phyloP scores from a whole-genome alignment of 2,329 filamentous ascomycete genomes.

The Cladorrhinum sp. region DNA sequence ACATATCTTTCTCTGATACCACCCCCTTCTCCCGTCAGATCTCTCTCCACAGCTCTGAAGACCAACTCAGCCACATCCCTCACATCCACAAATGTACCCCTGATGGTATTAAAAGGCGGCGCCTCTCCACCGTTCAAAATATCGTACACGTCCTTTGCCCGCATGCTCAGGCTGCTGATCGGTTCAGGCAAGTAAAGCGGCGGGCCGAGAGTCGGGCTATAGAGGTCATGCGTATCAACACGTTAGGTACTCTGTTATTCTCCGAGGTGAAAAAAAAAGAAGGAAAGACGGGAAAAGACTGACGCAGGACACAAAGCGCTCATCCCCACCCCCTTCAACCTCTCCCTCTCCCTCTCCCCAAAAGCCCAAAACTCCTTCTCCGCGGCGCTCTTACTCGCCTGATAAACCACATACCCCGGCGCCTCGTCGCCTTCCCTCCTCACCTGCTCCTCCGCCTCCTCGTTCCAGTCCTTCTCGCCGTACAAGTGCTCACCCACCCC shows the following conservation, averaged over 20 bases:
- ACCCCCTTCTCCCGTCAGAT: not conserved
- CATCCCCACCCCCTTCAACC: constrained; percentile 13
- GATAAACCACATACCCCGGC: constrained; percentile 18
- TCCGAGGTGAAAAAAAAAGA: not conserved
- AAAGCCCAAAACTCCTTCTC: constrained; percentile 19
- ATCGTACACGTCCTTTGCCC: constrained; percentile 20
- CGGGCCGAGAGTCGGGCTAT: constrained; percentile 18
- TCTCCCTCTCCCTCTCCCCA: not conserved
- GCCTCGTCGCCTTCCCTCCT: constrained; percentile 4
- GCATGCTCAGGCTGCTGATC: constrained; percentile 19
- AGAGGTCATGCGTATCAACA: too few relatives aligned
- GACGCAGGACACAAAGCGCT: constrained; percentile 17
- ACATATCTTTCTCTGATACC: not conserved
- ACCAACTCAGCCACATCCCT: constrained; percentile 21
- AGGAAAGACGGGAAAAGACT: not conserved
- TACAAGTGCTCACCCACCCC: constrained; percentile 7
- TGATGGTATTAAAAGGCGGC: constrained; percentile 15
- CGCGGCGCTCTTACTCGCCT: constrained; percentile 20
- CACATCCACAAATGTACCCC: constrained; percentile 22
- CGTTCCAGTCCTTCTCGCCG: constrained; percentile 22
- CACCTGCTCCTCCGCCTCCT: constrained; percentile 16
- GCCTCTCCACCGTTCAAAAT: constrained; percentile 18
- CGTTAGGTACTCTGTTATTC: not conserved
- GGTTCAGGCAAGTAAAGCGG: constrained; percentile 20
- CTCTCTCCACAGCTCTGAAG: constrained; percentile 3